Evolutionary conservation across 306 rosid genomes (phyloP), one percentile per base, ranked within the genome.

Genomic region (Glycyrrhiza uralensis): DNA sequence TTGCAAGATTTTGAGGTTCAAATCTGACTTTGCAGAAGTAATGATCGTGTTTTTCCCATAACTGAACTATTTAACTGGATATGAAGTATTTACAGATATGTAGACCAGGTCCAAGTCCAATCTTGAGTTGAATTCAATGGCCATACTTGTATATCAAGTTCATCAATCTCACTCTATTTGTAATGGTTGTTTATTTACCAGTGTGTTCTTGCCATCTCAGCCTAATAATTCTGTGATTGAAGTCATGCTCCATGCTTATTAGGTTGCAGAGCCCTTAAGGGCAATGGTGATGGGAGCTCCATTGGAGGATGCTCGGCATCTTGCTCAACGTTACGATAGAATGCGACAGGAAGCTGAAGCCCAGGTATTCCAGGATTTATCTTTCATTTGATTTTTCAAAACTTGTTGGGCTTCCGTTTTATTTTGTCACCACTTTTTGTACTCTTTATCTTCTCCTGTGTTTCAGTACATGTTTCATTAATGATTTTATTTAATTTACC

Each of bases 251-350:
- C 19, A 51, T 69, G 73, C 74, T 78, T 62, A 47, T 66, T 81
- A 92, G 97, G 97, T 92, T 66, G 97, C 91, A 67, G 96, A 92
- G 84, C 97, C 97, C 66, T 80, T 92, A 64, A 79, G 96, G 83
- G 97, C 97, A 54, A 89, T 92, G 97, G 91, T 92, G 71, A 79
- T 92, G 87, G 97, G 97, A 45, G 85, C 96, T 82, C 96, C 97
- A 32, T 83, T 92, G 79, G 96, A 92, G 75, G 97, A 92, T 84
- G 97, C 97, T 41, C 88, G 97, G 60, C 91, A 92, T 89, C 97
- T 92, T 41, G 96, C 96, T 75, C 97, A 92, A 79, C 93, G 96
- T 52, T 92, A 92, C 50, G 97, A 92, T 59, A 79, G 96, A 85
- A 81, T 92, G 88, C 82, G 97, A 23, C 97, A 92, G 80, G 97